Base-by-base conservation (phyloP, 164 flowering plant genomes). In the Vitis labrusca region DNA sequence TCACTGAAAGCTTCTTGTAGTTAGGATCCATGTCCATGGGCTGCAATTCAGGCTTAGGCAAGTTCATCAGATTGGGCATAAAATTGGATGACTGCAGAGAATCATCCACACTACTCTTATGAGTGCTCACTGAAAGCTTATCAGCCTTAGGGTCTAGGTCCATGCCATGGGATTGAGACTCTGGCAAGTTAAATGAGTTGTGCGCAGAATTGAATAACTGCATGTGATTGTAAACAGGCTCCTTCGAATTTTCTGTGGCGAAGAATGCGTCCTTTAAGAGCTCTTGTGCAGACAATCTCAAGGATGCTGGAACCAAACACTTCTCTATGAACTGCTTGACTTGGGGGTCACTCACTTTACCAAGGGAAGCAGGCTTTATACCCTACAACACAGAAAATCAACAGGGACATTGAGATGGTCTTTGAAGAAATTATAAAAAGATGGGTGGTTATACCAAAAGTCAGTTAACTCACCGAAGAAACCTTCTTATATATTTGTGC, bases 401-500 rank as follows among this genome's bases (percentile, higher is more conserved):
- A 62, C 51, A 72, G 37, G 14, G 14, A 53, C 2, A 37, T 37
- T 37, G 44, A 3, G 44, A 37, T 37, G 44, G 7, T 37, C 27
- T 23, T 23, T 23, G 27, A 23, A 23, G 27, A 23, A 23, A 23
- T 23, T 23, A 23, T 23, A 23, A 23, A 52, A 50, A 14, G 53
- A 3, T 15, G 27, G 51, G 17, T 37, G 32, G 8, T 67, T 12
- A 57, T 7, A 10, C 6, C 54, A 10, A 9, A 14, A 1, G 48
- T 58, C 8, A 9, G 23, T 44, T 37, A 7, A 84, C 92, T 82
- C 78, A 88, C 92, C 64, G 88, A 79, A n/a, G 85, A 61, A 68
- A 91, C 97, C 77, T 89, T 91, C 83, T 88, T 89, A 67, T 68
- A 91, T 52, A 91, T 91, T 72, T 91, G 94, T 11, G 91, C 94